Evolutionary conservation across 75 land plant species (phyloP).

Genomic region (Larix kaempferi): DNA sequence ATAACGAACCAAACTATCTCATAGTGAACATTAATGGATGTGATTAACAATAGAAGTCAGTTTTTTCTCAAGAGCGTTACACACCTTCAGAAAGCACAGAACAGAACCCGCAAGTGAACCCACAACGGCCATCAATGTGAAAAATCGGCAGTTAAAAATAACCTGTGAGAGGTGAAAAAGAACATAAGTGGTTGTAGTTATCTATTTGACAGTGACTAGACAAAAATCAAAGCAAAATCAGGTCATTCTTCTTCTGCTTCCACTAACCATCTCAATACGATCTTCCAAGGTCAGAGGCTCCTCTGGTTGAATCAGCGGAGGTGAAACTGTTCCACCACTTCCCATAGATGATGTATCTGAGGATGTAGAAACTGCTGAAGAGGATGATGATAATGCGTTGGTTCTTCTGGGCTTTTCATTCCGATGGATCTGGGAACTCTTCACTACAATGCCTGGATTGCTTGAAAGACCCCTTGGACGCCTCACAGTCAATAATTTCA

Average conservation of each 20-base stretch:
- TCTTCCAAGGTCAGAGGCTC: not conserved
- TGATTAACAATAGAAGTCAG: no score
- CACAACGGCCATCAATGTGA: constrained; percentile 39
- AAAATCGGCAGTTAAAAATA: constrained; percentile 47
- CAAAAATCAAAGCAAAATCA: not conserved
- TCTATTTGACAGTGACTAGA: not conserved
- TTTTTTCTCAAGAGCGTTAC: not conserved
- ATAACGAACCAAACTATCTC: no score
- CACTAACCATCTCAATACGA: not conserved
- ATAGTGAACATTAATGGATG: no score
- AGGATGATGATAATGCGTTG: not conserved
- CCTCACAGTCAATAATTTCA: not conserved
- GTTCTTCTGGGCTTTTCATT: not conserved
- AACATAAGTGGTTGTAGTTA: not conserved
- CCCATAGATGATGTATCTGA: not conserved
- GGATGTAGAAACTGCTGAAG: not conserved
- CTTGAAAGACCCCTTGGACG: not conserved
- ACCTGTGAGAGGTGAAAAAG: constrained; percentile 14
- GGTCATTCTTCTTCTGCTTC: not conserved
- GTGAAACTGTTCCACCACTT: not conserved
- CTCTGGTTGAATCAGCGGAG: not conserved
- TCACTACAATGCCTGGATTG: not conserved
- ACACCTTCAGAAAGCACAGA: constrained; percentile 45
- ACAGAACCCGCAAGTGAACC: constrained; percentile 46
- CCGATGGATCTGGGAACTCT: not conserved